Evolutionary conservation across 2,329 filamentous ascomycete genomes (phyloP).

Genomic region (Calonectria crousiana): DNA sequence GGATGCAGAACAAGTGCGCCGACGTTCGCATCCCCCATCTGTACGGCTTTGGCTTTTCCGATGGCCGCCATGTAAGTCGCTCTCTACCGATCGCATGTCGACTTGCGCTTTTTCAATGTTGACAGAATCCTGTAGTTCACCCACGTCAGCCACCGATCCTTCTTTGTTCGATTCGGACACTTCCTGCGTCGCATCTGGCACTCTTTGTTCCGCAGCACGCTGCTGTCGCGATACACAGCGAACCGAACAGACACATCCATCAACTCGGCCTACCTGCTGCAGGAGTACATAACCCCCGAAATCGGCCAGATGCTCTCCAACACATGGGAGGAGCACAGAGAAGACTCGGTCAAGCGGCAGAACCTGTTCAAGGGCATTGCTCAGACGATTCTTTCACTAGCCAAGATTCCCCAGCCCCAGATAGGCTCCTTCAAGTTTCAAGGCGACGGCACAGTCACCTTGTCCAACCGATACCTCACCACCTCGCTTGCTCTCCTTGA

Average conservation of each 20-base stretch:
- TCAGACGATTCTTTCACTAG: conserved; percentile 36
- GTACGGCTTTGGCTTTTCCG: conserved; percentile 36
- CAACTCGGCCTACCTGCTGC: conserved; percentile 35
- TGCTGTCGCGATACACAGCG: conserved; percentile 31
- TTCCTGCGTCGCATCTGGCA: conserved; percentile 18
- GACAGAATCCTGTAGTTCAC: conserved; percentile 26
- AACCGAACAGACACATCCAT: conserved; percentile 18
- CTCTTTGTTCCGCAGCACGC: conserved; percentile 22
- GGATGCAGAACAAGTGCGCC: conserved; percentile 43
- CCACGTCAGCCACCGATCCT: conserved; percentile 19
- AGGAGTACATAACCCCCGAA: conserved; percentile 38
- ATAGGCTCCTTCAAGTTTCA: conserved; percentile 41
- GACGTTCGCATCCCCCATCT: conserved; percentile 41
- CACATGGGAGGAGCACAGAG: conserved; percentile 31
- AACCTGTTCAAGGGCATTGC: conserved; percentile 34
- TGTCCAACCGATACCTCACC: conserved; percentile 42
- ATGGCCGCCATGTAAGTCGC: conserved; percentile 8
- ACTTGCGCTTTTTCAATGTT: background rate
- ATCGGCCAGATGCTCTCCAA: conserved; percentile 37
- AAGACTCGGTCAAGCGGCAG: conserved; percentile 21
- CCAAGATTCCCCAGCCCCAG: conserved; percentile 31
- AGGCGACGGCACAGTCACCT: conserved; percentile 43
- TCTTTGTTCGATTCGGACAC: conserved; percentile 14
- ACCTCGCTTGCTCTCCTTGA: conserved; percentile 39
- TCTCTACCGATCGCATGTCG: background rate